phyloP scores from a whole-genome alignment of 2,329 filamentous ascomycete genomes.

The Metarhizium guizhouense region DNA sequence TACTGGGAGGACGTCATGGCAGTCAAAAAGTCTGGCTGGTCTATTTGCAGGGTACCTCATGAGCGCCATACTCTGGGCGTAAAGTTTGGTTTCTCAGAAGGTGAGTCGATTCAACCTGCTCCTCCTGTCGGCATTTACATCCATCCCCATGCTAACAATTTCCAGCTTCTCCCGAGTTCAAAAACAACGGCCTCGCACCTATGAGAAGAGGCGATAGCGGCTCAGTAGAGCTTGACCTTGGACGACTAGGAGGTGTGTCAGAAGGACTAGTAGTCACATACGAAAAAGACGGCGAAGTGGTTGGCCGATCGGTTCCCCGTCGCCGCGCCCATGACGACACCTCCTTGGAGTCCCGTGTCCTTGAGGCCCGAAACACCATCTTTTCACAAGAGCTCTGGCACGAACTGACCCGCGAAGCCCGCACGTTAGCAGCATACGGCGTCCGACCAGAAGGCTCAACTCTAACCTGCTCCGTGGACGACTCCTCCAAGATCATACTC shows the following conservation, averaged over 20 bases:
- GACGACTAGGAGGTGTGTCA: conserved; percentile 39
- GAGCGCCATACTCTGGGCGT: conserved; percentile 72
- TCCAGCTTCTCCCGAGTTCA: conserved; percentile 46
- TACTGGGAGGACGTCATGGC: conserved; percentile 85
- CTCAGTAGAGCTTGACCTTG: conserved; percentile 61
- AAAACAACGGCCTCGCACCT: conserved; percentile 68
- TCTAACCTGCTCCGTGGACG: conserved; percentile 46
- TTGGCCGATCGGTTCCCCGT: conserved; percentile 47
- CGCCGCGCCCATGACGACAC: conserved; percentile 44
- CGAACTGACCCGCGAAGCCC: conserved; percentile 76
- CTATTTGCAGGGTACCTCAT: conserved; percentile 66
- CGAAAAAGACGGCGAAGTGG: conserved; percentile 44
- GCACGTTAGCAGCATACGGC: conserved; percentile 60
- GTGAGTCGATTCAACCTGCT: conserved; percentile 22
- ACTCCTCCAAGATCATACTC: conserved; percentile 48
- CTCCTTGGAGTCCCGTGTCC: conserved; percentile 56
- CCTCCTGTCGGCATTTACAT: neutral
- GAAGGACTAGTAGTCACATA: conserved; percentile 61
- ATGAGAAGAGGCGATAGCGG: conserved; percentile 69
- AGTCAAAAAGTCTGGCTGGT: conserved; percentile 80
- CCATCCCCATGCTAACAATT: conserved; percentile 15
- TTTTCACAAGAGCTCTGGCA: conserved; percentile 85
- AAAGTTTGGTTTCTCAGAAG: conserved; percentile 80
- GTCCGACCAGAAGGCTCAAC: conserved; percentile 54
- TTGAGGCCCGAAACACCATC: conserved; percentile 67